These are phyloP conservation scores for Aspergillus sp. DNA, from an alignment of 2,329 filamentous ascomycete species.

Conservation along the genomic window DNA sequence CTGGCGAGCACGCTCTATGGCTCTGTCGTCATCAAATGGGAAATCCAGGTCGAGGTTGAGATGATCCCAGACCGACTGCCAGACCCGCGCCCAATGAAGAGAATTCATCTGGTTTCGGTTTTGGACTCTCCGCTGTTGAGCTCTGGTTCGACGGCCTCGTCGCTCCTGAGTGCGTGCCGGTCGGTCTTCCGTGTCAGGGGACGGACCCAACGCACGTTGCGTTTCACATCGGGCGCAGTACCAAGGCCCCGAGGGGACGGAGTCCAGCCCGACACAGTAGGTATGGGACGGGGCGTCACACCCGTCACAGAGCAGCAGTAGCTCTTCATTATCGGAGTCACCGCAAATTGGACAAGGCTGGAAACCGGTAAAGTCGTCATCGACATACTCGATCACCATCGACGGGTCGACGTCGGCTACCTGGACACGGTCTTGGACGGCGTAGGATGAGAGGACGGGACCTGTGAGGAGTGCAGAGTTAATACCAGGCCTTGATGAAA, in stretches of 20 bases:
- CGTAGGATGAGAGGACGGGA: slow-evolving; percentile 56
- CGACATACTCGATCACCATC: slow-evolving; percentile 67
- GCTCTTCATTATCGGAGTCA: slow-evolving; percentile 73
- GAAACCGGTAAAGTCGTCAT: slow-evolving; percentile 60
- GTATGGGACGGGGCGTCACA: slow-evolving; percentile 90
- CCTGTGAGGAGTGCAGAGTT: slow-evolving; percentile 38
- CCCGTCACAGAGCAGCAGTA: slow-evolving; percentile 84
- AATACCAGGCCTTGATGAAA: slow-evolving; percentile 3
- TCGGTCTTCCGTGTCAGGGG: slow-evolving; percentile 33
- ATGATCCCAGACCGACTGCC: slow-evolving; percentile 84
- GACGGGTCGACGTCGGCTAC: slow-evolving; percentile 77
- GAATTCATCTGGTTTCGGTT: slow-evolving; percentile 43
- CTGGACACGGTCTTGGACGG: slow-evolving; percentile 58
- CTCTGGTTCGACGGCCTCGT: slow-evolving; percentile 49
- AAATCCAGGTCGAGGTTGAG: slow-evolving; percentile 78
- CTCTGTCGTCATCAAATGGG: slow-evolving; percentile 73
- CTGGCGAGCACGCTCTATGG: slow-evolving; percentile 57
- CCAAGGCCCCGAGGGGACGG: slow-evolving; percentile 75
- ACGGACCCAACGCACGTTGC: slow-evolving; percentile 42
- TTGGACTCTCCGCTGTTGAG: slow-evolving; percentile 42
- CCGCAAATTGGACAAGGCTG: slow-evolving; percentile 84
- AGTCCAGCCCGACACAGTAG: slow-evolving; percentile 80
- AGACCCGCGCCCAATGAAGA: slow-evolving; percentile 71
- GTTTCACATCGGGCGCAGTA: slow-evolving; percentile 79
- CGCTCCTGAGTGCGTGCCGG: slow-evolving; percentile 35